Percentiles rank a stretch among this genome's conserved stretches.
phyloP scores from a whole-genome alignment of 2,329 filamentous ascomycete species.

The Calonectria pauciramosa region DNA sequence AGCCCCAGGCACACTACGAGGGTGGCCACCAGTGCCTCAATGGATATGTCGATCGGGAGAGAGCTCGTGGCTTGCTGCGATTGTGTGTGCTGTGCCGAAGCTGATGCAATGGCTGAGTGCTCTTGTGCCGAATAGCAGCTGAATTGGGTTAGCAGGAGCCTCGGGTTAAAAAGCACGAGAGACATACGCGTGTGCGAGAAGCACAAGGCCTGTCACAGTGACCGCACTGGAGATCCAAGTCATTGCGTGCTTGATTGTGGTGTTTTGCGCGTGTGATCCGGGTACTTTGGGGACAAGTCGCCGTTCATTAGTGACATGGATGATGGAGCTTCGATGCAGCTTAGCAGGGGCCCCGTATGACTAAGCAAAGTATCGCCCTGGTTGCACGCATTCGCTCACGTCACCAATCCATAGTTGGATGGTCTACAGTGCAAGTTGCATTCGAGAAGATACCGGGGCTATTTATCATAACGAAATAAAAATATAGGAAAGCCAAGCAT shows the following conservation, averaged over 20 bases:
- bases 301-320: conserved; percentile 10
- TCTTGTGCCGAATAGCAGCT: conserved; percentile 98
- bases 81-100: conserved; percentile 59
- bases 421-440: background rate
- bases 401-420: background rate
- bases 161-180: background rate
- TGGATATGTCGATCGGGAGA: conserved; percentile 86
- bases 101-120: conserved; percentile 81
- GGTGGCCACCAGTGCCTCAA: conserved; percentile 87
- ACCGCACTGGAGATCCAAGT: conserved; percentile 78
- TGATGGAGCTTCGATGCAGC: conserved; percentile 15
- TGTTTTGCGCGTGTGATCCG: conserved; percentile 21
- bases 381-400: background rate
- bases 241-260: conserved; percentile 63
- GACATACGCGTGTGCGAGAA: conserved; percentile 89
- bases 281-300: conserved; percentile 39
- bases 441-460: background rate
- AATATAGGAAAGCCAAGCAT: background rate
- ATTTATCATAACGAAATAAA: background rate
- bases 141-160: conserved; percentile 37
- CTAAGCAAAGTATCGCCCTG: conserved; percentile 32
- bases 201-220: conserved; percentile 80
- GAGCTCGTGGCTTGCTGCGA: conserved; percentile 59
- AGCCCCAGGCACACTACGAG: conserved; percentile 87
- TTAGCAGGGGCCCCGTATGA: conserved; percentile 34